phyloP scores from a whole-genome alignment of 176 grass and related monocot species.

The Elymus sibiricus region DNA sequence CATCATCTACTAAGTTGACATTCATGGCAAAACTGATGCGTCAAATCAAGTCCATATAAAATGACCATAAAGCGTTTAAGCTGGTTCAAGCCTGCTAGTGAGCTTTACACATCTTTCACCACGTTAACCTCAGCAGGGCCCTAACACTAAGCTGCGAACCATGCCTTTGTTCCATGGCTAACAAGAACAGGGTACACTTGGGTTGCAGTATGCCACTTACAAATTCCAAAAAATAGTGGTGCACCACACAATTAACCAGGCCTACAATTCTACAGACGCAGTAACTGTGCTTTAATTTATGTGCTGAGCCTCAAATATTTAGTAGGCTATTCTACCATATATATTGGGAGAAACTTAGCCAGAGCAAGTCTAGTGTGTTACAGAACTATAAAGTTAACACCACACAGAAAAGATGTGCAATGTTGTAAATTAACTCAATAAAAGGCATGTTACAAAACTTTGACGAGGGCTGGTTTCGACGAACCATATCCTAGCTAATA shows the following conservation, averaged over 20 bases:
- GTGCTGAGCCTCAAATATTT: background rate
- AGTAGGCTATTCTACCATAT: background rate
- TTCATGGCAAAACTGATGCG: background rate
- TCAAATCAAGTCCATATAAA: background rate
- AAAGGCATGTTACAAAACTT: background rate
- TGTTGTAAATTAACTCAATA: background rate
- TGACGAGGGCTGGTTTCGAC: background rate
- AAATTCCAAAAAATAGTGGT: background rate
- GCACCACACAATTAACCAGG: background rate
- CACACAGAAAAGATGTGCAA: background rate
- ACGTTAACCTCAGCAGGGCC: background rate
- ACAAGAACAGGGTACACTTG: background rate
- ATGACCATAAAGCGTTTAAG: background rate
- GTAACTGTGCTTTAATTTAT: background rate
- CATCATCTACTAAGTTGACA: background rate
- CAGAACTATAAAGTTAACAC: constrained; percentile 6
- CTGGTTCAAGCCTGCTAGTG: background rate
- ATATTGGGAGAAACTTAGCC: background rate
- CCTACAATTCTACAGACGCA: background rate
- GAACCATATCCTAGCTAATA: background rate
- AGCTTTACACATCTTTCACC: constrained; percentile 8
- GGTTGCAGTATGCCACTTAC: background rate
- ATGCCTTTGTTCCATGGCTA: constrained; percentile 1
- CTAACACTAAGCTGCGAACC: background rate
- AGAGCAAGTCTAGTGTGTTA: background rate